These are phyloP conservation scores for Wallacemonas sp. DNA, from an alignment of 208 protist species.

Conservation along the genomic window DNA sequence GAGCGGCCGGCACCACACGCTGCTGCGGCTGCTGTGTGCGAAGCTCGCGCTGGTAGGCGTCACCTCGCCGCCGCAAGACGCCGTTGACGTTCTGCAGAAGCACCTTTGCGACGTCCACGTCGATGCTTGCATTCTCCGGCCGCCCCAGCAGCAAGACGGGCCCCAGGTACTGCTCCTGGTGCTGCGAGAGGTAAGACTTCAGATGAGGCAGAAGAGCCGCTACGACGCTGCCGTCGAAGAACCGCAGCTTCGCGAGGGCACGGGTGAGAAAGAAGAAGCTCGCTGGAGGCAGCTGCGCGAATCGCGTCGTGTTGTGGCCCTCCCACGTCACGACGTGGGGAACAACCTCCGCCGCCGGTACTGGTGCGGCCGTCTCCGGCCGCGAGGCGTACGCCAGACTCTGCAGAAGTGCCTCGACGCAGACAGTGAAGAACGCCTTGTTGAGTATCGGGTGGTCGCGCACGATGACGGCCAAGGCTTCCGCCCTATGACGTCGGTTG, in stretches of 20 bases:
- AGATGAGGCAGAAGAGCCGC: slow-evolving; percentile 41
- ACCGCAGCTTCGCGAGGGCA: slow-evolving; percentile 56
- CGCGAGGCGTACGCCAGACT: slow-evolving; percentile 4
- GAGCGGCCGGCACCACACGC: too few species aligned
- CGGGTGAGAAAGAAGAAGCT: slow-evolving; percentile 65
- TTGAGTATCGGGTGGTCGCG: slow-evolving; percentile 42
- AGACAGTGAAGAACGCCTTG: slow-evolving; percentile 25
- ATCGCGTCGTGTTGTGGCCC: slow-evolving; percentile 19
- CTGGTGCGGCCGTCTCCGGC: background rate
- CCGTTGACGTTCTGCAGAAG: slow-evolving; percentile 41
- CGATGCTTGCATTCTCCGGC: slow-evolving; percentile 36
- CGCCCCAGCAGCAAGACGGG: slow-evolving; percentile 53
- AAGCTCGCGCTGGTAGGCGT: background rate
- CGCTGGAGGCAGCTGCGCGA: slow-evolving; percentile 18
- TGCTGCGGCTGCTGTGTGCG: slow-evolving; percentile 3
- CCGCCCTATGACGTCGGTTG: too few species aligned
- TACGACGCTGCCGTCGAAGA: slow-evolving; percentile 31
- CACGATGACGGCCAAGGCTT: background rate
- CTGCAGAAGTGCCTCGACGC: slow-evolving; percentile 24
- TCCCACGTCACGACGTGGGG: background rate
- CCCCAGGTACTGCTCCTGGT: slow-evolving; percentile 48
- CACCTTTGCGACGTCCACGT: slow-evolving; percentile 27
- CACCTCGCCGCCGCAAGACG: slow-evolving; percentile 34
- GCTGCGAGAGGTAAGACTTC: slow-evolving; percentile 31
- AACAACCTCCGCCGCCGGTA: background rate